Evolutionary conservation across 176 grass and related monocot species (phyloP), one percentile per base, ranked within the genome.

Genomic region (Melocanna baccifera): DNA sequence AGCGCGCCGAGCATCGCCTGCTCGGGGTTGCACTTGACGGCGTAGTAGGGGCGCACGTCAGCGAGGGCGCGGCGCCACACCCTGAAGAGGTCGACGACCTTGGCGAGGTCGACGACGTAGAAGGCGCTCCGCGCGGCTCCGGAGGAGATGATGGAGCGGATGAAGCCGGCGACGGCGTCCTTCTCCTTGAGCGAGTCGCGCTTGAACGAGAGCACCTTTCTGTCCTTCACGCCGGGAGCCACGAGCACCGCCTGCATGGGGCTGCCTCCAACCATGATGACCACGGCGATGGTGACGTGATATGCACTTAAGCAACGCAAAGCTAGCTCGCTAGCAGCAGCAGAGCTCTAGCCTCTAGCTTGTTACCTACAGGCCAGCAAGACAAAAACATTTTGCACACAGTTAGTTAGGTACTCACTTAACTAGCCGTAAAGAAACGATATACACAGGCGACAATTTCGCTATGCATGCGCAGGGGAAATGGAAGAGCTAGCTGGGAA

Each of bases 11-110:
- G 56, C 0, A 90, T 1, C 1, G 73, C 57, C 10, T 26, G 37
- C 0, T 86, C 47, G 0, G 88, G 79, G 84, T 86, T 90, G 84
- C 88, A 90, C 84, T 90, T 90, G 73, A 90, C 79, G 69, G 84
- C 88, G 84, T 83, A 90, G 79, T 0, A 86, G 47, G 84, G 88
- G 4, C 72, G 79, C 41, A 82, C 79, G 77, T 69, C 77, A 14
- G 71, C 4, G 13, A 90, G 66, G 39, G 11, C 57, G 16, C 50
- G 73, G 66, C 88, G 46, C 88, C 83, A 77, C 2, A 28, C 39
- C 0, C 46, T 0, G 87, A 62, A 43, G 19, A 86, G 73, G 62
- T 87, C 84, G 26, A 83, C 79, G 22, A 83, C 61, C 28, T 1
- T 15, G 39, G 64, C 79, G 12, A 90, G 79, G 74, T 90, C 84